Conservation (phyloP, 2,329 filamentous ascomycete genomes). For the Emmonsiellopsis sp. region DNA sequence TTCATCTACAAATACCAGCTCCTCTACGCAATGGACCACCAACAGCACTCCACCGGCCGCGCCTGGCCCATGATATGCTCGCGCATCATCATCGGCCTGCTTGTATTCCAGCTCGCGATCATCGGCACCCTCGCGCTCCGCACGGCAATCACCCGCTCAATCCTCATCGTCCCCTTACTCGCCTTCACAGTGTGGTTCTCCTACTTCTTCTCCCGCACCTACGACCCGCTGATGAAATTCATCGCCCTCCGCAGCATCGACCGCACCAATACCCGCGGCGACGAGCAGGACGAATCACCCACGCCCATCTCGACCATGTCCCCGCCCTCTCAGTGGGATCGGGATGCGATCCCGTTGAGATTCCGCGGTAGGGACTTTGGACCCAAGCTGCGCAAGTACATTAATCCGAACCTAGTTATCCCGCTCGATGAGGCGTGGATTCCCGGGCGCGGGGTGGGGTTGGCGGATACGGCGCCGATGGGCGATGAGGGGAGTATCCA, state of each 20-base stretch:
- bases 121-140: constrained; percentile 72
- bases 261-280: constrained; percentile 37
- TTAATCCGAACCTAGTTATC: constrained; percentile 37
- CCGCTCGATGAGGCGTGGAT: constrained; percentile 38
- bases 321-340: constrained; percentile 33
- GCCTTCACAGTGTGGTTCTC: constrained; percentile 80
- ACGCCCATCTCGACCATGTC: constrained; percentile 29
- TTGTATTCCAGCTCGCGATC: constrained; percentile 87
- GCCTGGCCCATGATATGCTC: constrained; percentile 97
- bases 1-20: constrained; percentile 97
- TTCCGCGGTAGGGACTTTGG: constrained; percentile 32
- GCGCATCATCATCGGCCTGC: constrained; percentile 72
- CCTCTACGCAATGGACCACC: constrained; percentile 96
- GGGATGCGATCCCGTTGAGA: constrained; percentile 32
- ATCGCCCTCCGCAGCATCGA: constrained; percentile 84
- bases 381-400: constrained; percentile 34
- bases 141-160: constrained; percentile 61
- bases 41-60: constrained; percentile 82
- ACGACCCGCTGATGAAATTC: constrained; percentile 81
- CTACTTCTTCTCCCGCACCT: constrained; percentile 69
- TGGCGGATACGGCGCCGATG: neutral
- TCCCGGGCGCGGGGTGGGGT: constrained; percentile 17
- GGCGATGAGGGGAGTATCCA: neutral
- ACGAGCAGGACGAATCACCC: constrained; percentile 17
- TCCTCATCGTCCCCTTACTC: constrained; percentile 66